These are phyloP conservation scores for Leccinum longicurvipes DNA, from an alignment of 768 basidiomycete genomes.

Conservation along the genomic window DNA sequence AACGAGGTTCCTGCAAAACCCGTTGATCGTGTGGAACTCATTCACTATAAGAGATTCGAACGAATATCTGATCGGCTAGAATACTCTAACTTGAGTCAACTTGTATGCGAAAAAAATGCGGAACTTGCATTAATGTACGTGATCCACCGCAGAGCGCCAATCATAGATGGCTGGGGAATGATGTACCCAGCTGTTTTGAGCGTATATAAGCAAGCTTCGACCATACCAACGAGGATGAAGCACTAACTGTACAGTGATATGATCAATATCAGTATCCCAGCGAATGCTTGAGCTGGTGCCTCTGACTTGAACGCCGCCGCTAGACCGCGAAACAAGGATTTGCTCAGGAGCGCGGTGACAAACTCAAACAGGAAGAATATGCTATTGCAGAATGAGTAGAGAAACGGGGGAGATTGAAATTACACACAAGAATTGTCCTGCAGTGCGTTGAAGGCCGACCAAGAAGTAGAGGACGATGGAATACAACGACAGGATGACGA, in stretches of 20 bases:
- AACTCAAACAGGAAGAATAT: conserved; percentile 59
- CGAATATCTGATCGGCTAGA: conserved; percentile 50
- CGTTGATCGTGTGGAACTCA: conserved; percentile 73
- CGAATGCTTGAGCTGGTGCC: conserved; percentile 61
- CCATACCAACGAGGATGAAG: neutral
- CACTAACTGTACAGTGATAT: conserved; percentile 47
- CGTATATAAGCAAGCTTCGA: neutral
- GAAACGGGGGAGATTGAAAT: neutral
- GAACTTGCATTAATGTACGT: conserved; percentile 54
- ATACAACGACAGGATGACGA: conserved; percentile 35
- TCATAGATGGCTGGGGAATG: conserved; percentile 61
- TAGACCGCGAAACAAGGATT: conserved; percentile 69
- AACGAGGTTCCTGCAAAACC: conserved; percentile 54
- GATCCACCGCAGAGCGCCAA: conserved; percentile 67
- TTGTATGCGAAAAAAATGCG: conserved; percentile 30
- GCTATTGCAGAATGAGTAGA: conserved; percentile 31
- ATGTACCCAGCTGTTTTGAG: conserved; percentile 42
- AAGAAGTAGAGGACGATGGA: conserved; percentile 55
- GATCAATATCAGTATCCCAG: conserved; percentile 48
- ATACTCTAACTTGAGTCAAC: neutral
- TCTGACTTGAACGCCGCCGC: conserved; percentile 58
- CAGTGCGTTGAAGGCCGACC: conserved; percentile 51
- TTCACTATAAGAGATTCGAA: conserved; percentile 78
- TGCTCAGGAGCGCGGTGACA: conserved; percentile 60
- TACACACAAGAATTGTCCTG: conserved; percentile 65